Percentiles rank a stretch among this genome's conserved stretches.
Conservation (phyloP, 2,329 filamentous ascomycete species). For the Hymenotorrendiella dingleyae region DNA sequence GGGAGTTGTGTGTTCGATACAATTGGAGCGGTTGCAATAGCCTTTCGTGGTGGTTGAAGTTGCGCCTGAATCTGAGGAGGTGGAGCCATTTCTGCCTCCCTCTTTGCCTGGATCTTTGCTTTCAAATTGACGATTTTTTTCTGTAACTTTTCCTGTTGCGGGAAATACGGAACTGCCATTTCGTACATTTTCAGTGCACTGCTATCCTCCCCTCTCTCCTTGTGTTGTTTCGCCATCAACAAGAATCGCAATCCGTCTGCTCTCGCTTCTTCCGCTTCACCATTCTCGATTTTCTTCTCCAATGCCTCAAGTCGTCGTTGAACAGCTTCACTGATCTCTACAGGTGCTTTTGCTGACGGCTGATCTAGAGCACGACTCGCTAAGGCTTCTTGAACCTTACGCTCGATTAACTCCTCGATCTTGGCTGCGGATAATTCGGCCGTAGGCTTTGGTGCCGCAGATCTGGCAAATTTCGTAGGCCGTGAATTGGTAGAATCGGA, state of each 20-base stretch:
- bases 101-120: slow-evolving; percentile 41
- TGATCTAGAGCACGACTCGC: slow-evolving; percentile 65
- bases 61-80: slow-evolving; percentile 4
- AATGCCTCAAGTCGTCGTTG: slow-evolving; percentile 76
- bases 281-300: slow-evolving; percentile 73
- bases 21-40: slow-evolving; percentile 20
- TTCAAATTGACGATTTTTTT: slow-evolving; percentile 62
- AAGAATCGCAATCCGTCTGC: slow-evolving; percentile 80
- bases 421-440: slow-evolving; percentile 57
- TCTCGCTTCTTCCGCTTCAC: slow-evolving; percentile 61
- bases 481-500: slow-evolving; percentile 33
- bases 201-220: slow-evolving; percentile 71
- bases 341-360: slow-evolving; percentile 36
- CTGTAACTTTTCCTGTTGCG: slow-evolving; percentile 71
- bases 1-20: slow-evolving; percentile 15
- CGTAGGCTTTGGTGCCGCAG: slow-evolving; percentile 25
- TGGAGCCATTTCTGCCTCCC: slow-evolving; percentile 22
- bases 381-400: slow-evolving; percentile 83
- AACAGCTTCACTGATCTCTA: slow-evolving; percentile 67
- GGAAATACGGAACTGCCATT: slow-evolving; percentile 77
- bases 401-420: slow-evolving; percentile 88
- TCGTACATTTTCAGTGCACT: slow-evolving; percentile 83
- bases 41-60: slow-evolving; percentile 19
- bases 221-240: slow-evolving; percentile 87
- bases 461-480: slow-evolving; percentile 43